Conservation (phyloP, 208 protist genomes). For the Trypanosoma platydactyli region DNA sequence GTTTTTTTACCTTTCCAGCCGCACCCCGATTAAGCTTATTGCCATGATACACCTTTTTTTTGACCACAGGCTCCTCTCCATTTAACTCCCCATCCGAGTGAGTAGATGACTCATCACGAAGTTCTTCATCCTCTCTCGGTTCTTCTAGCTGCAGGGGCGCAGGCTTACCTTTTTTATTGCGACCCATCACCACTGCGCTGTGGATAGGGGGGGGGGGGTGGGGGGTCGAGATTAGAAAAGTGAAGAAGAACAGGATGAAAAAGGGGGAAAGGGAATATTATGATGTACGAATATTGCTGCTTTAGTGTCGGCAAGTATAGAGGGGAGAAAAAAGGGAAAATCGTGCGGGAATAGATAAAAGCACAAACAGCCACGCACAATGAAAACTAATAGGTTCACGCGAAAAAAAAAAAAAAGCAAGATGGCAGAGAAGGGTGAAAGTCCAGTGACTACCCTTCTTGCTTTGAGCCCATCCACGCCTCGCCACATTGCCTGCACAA, state of each 20-base stretch:
- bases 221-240: slow-evolving; percentile 7
- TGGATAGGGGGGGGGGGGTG: too few species aligned
- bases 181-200: slow-evolving; percentile 48
- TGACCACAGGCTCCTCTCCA: slow-evolving; percentile 20
- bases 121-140: not conserved
- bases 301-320: not conserved
- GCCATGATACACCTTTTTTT: slow-evolving; percentile 74
- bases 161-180: slow-evolving; percentile 57
- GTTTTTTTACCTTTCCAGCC: slow-evolving; percentile 31
- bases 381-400: not conserved
- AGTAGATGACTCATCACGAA: not conserved
- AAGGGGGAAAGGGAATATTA: not conserved
- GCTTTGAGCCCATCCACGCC: too few species aligned
- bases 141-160: not conserved
- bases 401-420: slow-evolving; percentile 7
- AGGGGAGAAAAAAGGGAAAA: not conserved
- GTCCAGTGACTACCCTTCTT: too few species aligned
- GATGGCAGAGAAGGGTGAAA: slow-evolving; percentile 11
- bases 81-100: slow-evolving; percentile 7
- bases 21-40: slow-evolving; percentile 43
- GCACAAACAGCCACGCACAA: not conserved
- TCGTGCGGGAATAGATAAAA: too few species aligned
- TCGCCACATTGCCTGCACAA: too few species aligned
- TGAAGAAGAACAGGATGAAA: not conserved
- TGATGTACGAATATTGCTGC: not conserved